Base-by-base conservation (phyloP, 2,329 filamentous ascomycete genomes). In the Penicillium sp. region DNA sequence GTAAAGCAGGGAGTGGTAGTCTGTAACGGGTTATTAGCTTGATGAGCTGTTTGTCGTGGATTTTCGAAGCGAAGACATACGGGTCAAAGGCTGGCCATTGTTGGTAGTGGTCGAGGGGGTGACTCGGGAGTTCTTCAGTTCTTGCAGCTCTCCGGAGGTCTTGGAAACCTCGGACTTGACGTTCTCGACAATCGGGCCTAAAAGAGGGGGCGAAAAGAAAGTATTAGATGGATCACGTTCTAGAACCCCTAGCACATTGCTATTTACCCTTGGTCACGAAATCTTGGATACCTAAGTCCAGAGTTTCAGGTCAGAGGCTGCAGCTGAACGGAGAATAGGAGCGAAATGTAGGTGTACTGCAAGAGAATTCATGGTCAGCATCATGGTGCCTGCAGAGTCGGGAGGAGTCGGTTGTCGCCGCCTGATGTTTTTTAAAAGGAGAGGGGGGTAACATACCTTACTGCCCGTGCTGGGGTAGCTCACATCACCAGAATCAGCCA, bases 1-100 rank as follows among this genome's bases (percentile, higher is more conserved):
- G 74, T 88, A 87, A 75, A 88, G 82, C 76, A 87, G 78, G 65
- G 84, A 87, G 74, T 88, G 86, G 74, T 87, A 88, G 74, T 86
- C 81, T 83, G 19, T 14, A 3, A 11, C 11, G 8, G 9, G 10
- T 31, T 35, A 26, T 52, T 52, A 52, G 39, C 16, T 29, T 19
- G n/a, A 9, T 44, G 49, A 22, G 46, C 39, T 45, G 47, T n/a
- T 27, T n/a, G 14, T 8, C 39, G 19, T 10, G 35, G 31, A 45
- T 47, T 58, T 39, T 42, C 19, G 11, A 7, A 33, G 19, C 10
- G 19, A 42, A 42, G 5, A 72, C 81, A 56, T 79, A 83, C 82
- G 84, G 54, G 85, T 88, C 72, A 88, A 75, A 61, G 83, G 80
- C 71, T 87, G 85, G 62, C 84, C 84, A 64, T 82, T 86, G 53